These are phyloP conservation scores for Naegleria fowleri DNA, from an alignment of 208 protist genomes.

Conservation along the genomic window DNA sequence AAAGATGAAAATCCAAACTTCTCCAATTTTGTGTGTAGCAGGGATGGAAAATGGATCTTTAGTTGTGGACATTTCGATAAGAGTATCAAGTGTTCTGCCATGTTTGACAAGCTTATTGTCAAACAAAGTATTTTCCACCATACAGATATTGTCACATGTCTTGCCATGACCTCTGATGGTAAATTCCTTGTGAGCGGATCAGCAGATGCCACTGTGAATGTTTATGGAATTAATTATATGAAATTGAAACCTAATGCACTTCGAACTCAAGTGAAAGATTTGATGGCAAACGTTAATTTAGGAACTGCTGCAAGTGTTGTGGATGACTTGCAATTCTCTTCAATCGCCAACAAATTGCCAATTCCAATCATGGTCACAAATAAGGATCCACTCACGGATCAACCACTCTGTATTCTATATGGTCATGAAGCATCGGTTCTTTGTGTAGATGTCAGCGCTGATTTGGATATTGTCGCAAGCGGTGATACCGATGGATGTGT, in stretches of 20 bases:
- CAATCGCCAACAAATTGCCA: background rate
- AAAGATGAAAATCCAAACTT: background rate
- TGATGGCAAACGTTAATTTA: background rate
- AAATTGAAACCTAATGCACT: background rate
- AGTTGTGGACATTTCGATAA: conserved; percentile 31
- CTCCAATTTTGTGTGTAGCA: background rate
- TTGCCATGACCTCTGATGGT: background rate
- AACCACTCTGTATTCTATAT: background rate
- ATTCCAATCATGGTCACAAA: background rate
- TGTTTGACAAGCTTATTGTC: background rate
- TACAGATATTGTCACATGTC: conserved; percentile 18
- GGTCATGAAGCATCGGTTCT: background rate
- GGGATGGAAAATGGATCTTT: conserved; percentile 11
- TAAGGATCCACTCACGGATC: background rate
- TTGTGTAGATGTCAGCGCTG: background rate
- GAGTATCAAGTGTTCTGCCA: background rate
- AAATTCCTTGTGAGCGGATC: background rate
- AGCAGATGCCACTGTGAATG: background rate
- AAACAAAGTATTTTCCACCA: conserved; percentile 11
- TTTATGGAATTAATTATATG: background rate
- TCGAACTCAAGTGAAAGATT: background rate
- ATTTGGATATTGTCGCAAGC: conserved; percentile 9
- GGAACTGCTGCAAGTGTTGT: background rate
- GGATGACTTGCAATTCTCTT: background rate
- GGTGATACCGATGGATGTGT: background rate